Evolutionary conservation across 2,329 filamentous ascomycete species (phyloP).

Genomic region (Elsinoe ampelina): DNA sequence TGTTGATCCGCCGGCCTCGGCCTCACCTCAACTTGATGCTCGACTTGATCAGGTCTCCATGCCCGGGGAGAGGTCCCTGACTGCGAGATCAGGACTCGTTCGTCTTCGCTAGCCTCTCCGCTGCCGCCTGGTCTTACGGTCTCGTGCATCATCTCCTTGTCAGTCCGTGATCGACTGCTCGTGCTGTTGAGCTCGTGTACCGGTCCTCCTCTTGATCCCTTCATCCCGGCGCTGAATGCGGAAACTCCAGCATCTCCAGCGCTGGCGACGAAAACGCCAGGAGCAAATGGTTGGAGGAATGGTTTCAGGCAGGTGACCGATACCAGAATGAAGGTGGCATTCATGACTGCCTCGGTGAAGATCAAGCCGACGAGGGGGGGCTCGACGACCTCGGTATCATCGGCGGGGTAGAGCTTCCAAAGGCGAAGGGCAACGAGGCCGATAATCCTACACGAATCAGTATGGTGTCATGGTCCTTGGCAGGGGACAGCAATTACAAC

Average conservation of each 20-base stretch:
- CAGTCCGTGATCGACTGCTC: background rate
- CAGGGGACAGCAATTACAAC: background rate
- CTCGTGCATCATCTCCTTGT: background rate
- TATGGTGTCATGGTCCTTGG: background rate
- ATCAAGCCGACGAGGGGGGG: background rate
- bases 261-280: background rate
- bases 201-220: background rate
- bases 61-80: background rate
- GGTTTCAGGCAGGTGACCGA: constrained; percentile 13
- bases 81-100: background rate
- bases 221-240: background rate
- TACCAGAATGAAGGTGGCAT: constrained; percentile 8
- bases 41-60: background rate
- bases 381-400: background rate
- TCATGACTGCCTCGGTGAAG: constrained; percentile 11
- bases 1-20: background rate
- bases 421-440: background rate
- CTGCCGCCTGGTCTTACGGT: background rate
- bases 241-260: background rate
- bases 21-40: background rate
- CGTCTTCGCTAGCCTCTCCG: background rate
- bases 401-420: background rate
- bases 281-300: constrained; percentile 9
- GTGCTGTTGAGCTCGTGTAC: background rate
- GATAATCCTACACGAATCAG: background rate